Percentiles rank a stretch among this genome's conserved stretches.
Evolutionary conservation across 2,329 filamentous ascomycete genomes (phyloP).

Genomic region (Sporothrix phasma): DNA sequence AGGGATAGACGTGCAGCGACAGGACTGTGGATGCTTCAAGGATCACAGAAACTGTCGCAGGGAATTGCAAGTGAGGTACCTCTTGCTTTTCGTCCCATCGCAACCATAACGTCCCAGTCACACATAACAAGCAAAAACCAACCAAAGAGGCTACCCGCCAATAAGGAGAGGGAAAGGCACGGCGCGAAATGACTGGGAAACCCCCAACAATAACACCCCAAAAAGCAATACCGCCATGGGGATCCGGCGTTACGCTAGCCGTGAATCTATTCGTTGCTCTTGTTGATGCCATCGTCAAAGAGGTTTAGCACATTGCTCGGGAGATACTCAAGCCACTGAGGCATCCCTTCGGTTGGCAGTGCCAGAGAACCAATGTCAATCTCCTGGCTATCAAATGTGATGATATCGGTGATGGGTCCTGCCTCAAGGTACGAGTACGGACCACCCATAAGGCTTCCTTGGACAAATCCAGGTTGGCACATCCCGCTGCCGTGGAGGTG

Average conservation of each 20-base stretch:
- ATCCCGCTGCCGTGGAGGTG: conserved; percentile 8
- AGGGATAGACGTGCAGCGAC: neutral
- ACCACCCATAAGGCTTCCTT: conserved; percentile 22
- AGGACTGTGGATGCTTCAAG: neutral
- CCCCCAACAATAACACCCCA: neutral
- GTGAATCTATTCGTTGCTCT: neutral
- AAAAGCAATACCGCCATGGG: no score
- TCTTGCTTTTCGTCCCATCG: neutral
- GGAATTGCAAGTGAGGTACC: conserved; percentile 9
- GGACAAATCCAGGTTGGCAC: conserved; percentile 23
- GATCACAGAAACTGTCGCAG: neutral
- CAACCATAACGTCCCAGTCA: neutral
- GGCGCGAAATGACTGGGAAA: no score
- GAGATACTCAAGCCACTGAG: conserved; percentile 62
- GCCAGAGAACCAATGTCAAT: conserved; percentile 63
- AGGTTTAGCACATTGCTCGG: conserved; percentile 55
- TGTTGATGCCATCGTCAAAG: conserved; percentile 30
- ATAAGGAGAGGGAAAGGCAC: neutral
- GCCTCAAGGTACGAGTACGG: conserved; percentile 27
- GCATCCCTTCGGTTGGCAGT: conserved; percentile 52
- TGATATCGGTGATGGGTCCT: conserved; percentile 33
- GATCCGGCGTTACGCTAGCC: no score
- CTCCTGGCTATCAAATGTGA: conserved; percentile 68
- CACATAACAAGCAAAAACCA: neutral
- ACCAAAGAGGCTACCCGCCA: neutral